Conservation (phyloP, 805 yeast species). For the Metschnikowia noctiluminum region DNA sequence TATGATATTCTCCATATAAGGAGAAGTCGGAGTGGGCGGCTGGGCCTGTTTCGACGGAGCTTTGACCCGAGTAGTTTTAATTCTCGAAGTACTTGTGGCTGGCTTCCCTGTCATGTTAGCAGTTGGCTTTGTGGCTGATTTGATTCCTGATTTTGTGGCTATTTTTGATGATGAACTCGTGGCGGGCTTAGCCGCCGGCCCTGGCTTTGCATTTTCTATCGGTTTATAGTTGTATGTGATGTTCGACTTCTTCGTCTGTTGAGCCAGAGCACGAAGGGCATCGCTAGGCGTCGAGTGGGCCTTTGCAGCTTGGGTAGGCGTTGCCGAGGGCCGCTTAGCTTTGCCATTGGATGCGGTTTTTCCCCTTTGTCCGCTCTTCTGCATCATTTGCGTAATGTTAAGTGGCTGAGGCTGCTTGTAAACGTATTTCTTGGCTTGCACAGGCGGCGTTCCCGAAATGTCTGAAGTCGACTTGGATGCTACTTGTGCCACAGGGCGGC, state of each 20-base stretch:
- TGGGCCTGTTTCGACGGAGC: neutral
- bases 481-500: neutral
- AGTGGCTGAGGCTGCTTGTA: constrained; percentile 41
- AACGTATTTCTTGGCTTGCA: constrained; percentile 22
- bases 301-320: constrained; percentile 5
- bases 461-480: constrained; percentile 26
- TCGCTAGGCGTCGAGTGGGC: constrained; percentile 8
- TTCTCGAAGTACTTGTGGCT: neutral
- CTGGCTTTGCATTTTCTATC: constrained; percentile 12
- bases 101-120: neutral
- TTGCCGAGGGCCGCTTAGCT: constrained; percentile 6
- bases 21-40: constrained; percentile 15
- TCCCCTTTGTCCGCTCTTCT: constrained; percentile 10
- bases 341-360: neutral
- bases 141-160: neutral
- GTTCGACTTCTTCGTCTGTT: constrained; percentile 23
- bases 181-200: constrained; percentile 2
- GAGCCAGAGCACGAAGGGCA: constrained; percentile 2
- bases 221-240: constrained; percentile 31
- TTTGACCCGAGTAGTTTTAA: neutral
- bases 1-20: constrained; percentile 26
- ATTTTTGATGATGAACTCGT: neutral
- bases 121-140: neutral
- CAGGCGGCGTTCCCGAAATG: constrained; percentile 11
- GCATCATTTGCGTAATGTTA: constrained; percentile 34